Evolutionary conservation across 2,329 filamentous ascomycete genomes (phyloP).

Genomic region (Talaromyces sp.): DNA sequence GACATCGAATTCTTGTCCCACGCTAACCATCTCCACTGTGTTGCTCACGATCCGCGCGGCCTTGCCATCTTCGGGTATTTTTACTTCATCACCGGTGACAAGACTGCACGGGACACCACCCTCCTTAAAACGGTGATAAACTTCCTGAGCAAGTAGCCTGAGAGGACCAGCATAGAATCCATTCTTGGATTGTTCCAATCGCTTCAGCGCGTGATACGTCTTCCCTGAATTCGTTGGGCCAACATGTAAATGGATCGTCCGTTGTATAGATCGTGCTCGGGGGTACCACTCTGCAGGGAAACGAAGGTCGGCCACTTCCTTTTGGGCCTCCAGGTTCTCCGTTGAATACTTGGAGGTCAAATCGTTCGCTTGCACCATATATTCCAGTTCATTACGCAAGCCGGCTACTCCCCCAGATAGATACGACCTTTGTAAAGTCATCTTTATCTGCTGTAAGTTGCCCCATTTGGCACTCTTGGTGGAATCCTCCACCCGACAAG

Average conservation of each 20-base stretch:
- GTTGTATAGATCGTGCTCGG: conserved; percentile 74
- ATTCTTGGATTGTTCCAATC: conserved; percentile 71
- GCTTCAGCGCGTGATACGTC: conserved; percentile 89
- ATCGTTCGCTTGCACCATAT: conserved; percentile 69
- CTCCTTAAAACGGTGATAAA: conserved; percentile 83
- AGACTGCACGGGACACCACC: conserved; percentile 77
- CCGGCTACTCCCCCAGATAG: conserved; percentile 55
- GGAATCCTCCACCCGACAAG: conserved; percentile 30
- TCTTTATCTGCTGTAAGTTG: conserved; percentile 28
- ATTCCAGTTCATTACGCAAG: conserved; percentile 63
- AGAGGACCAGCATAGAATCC: conserved; percentile 92
- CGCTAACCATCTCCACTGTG: conserved; percentile 86
- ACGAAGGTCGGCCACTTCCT: conserved; percentile 75
- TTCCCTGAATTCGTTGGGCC: conserved; percentile 98
- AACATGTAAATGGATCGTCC: conserved; percentile 88
- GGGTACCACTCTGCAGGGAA: conserved; percentile 93
- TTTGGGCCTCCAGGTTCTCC: conserved; percentile 61
- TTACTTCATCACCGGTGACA: conserved; percentile 87
- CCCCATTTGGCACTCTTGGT: conserved; percentile 17
- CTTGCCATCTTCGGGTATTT: conserved; percentile 62
- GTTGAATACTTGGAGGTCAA: conserved; percentile 61
- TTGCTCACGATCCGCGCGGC: conserved; percentile 70
- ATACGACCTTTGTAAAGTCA: conserved; percentile 61
- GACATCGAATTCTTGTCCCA: conserved; percentile 69
- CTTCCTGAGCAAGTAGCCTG: conserved; percentile 85